phyloP scores from a whole-genome alignment of 768 basidiomycete genomes.

The Auricularia cornea region DNA sequence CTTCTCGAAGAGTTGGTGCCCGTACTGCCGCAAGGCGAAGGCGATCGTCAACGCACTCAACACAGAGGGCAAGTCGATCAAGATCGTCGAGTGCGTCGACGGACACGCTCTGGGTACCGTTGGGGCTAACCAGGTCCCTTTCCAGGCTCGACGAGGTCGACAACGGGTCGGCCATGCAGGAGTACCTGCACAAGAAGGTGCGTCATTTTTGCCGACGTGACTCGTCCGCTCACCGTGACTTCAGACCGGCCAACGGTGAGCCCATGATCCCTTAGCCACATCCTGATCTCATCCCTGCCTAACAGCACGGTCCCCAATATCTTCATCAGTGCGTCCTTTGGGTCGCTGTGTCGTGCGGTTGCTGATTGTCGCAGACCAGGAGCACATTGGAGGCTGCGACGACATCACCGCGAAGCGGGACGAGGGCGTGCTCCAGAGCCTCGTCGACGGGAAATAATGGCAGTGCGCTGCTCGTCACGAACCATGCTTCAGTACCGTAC shows the following conservation, averaged over 20 bases:
- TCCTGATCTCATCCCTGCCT: background rate
- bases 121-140: background rate
- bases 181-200: slow-evolving; percentile 54
- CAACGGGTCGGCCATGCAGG: slow-evolving; percentile 57
- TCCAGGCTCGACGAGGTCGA: slow-evolving; percentile 50
- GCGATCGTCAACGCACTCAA: slow-evolving; percentile 30
- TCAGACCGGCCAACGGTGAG: background rate
- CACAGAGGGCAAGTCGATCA: slow-evolving; percentile 27
- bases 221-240: background rate
- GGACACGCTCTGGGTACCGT: background rate
- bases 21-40: slow-evolving; percentile 45
- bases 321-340: slow-evolving; percentile 50
- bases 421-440: background rate
- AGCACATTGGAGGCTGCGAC: slow-evolving; percentile 18
- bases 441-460: background rate
- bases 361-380: slow-evolving; percentile 5
- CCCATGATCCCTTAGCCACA: background rate
- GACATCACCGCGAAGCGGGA: slow-evolving; percentile 6
- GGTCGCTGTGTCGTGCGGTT: background rate
- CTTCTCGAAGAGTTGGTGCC: slow-evolving; percentile 55
- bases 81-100: slow-evolving; percentile 40
- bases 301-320: slow-evolving; percentile 59
- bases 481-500: no score
- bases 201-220: slow-evolving; percentile 32
- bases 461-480: no score